phyloP scores from a whole-genome alignment of 192 early-diverging fungal genomes.

The Globomyces pollinis-pini region DNA sequence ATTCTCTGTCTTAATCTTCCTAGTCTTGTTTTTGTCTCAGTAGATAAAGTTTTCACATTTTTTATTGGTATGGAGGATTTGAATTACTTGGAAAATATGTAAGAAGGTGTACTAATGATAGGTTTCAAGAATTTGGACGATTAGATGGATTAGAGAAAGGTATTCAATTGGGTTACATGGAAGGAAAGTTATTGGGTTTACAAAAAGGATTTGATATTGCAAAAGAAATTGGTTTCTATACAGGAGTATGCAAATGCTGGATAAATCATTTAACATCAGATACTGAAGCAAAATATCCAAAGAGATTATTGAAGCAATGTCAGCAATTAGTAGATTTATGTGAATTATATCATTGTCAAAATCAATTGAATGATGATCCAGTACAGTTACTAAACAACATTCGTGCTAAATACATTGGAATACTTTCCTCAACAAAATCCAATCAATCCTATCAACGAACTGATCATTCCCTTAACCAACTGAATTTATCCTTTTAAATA shows the following conservation, averaged over 20 bases:
- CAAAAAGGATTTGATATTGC: slow-evolving; percentile 9
- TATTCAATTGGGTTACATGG: neutral
- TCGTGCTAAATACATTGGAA: neutral
- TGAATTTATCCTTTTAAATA: too few species aligned
- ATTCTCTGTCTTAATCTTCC: too few species aligned
- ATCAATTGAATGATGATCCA: neutral
- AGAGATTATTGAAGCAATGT: neutral
- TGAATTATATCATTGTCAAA: neutral
- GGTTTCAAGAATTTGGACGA: slow-evolving; percentile 4
- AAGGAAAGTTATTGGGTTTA: slow-evolving; percentile 5
- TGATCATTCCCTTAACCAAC: too few species aligned
- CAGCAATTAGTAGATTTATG: neutral
- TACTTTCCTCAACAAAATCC: too few species aligned
- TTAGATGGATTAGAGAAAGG: slow-evolving; percentile 4
- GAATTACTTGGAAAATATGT: slow-evolving; percentile 1
- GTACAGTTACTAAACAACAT: neutral
- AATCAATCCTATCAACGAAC: too few species aligned
- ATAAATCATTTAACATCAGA: neutral
- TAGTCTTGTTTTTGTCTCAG: too few species aligned
- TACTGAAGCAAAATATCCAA: neutral
- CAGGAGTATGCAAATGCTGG: neutral
- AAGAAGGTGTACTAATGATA: neutral
- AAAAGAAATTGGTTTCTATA: slow-evolving; percentile 10
- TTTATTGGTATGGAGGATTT: neutral
- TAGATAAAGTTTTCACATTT: too few species aligned